phyloP scores from a whole-genome alignment of 768 basidiomycete genomes.

The Psilocybe azurescens region DNA sequence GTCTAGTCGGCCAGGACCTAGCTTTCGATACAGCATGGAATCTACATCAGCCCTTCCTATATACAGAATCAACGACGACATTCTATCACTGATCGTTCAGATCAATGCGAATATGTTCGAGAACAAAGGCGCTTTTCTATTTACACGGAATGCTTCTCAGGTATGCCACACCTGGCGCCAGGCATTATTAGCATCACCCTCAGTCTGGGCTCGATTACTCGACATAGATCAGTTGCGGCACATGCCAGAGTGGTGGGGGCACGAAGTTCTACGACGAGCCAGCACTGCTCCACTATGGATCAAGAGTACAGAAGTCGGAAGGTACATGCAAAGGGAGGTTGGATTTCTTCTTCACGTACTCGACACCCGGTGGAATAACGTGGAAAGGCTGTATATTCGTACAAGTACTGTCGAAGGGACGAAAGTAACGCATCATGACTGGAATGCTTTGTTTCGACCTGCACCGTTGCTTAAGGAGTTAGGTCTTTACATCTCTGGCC shows the following conservation, averaged over 20 bases:
- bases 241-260: not conserved
- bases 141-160: not conserved
- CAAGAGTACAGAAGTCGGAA: not conserved
- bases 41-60: not conserved
- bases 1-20: too few species aligned
- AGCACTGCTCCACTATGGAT: not conserved
- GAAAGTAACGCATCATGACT: not conserved
- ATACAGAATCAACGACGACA: not conserved
- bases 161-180: slow-evolving; percentile 4
- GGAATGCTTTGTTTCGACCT: not conserved
- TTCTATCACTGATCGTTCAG: not conserved
- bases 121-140: not conserved
- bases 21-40: not conserved
- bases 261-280: not conserved
- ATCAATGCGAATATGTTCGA: not conserved
- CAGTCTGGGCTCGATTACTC: not conserved
- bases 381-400: not conserved
- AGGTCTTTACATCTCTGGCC: not conserved
- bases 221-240: not conserved
- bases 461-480: not conserved
- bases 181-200: not conserved
- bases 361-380: not conserved
- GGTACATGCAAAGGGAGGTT: not conserved
- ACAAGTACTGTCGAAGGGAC: not conserved
- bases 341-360: not conserved